Evolutionary conservation across 2,329 filamentous ascomycete species (phyloP), one percentile per base, ranked within the genome.

Genomic region (Helotiales sp.): DNA sequence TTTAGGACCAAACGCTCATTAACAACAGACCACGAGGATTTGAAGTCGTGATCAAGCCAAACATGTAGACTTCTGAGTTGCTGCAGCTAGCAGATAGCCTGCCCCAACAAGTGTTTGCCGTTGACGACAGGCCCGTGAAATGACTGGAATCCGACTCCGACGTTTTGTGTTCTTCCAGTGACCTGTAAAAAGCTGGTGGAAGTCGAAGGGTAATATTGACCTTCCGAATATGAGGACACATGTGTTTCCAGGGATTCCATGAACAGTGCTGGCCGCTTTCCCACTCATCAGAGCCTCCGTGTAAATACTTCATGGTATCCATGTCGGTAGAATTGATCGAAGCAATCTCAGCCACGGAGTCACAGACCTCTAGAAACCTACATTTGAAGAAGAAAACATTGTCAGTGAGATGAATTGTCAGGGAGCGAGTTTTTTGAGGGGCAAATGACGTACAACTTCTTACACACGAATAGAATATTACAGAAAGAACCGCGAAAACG

Each of bases 121-220:
- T 11, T 20, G 58, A 61, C 6, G 30, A 13, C 10, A 15, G 4
- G 26, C 17, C 15, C 15, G 30, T 49, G 24, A n/a, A n/a, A 17
- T 32, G 13, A 34, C 15, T 17, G 24, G 15, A 1, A 20, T 2
- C 40, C 17, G 40, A 32, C 13, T 6, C 10, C 24, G 28, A 61
- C 11, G 37, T 22, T 45, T 61, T 17, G 37, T 28, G 20, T 32
- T 50, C 40, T 17, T 49, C 58, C 15, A 61, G 58, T 6, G 37
- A 40, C 49, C 17, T 32, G 24, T 61, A 61, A 26, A 34, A 61
- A 32, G 58, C 15, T 11, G 49, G 22, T 22, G 40, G 40, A 61
- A 61, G 58, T 49, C 58, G 37, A n/a, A 47, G 58, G 24, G 58
- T 61, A 34, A 61, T n/a, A 34, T 49, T 61, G 11, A 61, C 26